Percentiles rank a stretch among this genome's conserved stretches.
phyloP scores from a whole-genome alignment of 345 rosid species.

The Jatropha curcas region DNA sequence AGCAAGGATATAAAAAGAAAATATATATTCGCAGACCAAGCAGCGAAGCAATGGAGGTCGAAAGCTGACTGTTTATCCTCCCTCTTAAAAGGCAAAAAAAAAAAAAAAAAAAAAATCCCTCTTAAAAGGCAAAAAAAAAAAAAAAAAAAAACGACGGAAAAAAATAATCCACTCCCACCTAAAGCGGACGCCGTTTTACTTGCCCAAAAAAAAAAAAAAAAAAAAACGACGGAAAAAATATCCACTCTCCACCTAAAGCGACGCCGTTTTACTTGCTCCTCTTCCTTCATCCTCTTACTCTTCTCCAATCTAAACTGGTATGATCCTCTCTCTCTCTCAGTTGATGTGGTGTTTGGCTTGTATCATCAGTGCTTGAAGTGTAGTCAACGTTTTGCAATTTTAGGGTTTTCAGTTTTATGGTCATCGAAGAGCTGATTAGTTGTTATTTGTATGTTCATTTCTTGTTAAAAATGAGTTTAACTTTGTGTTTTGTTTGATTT shows the following conservation, averaged over 20 bases:
- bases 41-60: constrained; percentile 21
- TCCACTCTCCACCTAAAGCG: not conserved
- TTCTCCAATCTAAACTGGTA: not conserved
- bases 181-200: constrained; percentile 13
- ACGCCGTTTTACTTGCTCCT: not conserved
- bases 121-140: not conserved
- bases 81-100: not conserved
- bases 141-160: not conserved
- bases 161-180: not conserved
- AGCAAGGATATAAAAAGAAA: too few relatives aligned
- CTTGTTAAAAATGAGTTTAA: not conserved
- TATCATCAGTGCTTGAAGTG: constrained; percentile 4
- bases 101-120: too few relatives aligned
- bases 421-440: not conserved
- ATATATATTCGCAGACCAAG: constrained; percentile 11
- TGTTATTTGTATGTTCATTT: not conserved
- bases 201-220: not conserved
- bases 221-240: not conserved
- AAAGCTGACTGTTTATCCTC: constrained; percentile 26
- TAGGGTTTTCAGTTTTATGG: constrained; percentile 13
- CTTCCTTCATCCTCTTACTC: not conserved
- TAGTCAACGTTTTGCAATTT: constrained; percentile 19
- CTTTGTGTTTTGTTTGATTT: not conserved
- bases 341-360: not conserved
- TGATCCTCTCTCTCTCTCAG: constrained; percentile 12